Base-by-base conservation (phyloP, 345 rosid species). In the Gossypium raimondii region DNA sequence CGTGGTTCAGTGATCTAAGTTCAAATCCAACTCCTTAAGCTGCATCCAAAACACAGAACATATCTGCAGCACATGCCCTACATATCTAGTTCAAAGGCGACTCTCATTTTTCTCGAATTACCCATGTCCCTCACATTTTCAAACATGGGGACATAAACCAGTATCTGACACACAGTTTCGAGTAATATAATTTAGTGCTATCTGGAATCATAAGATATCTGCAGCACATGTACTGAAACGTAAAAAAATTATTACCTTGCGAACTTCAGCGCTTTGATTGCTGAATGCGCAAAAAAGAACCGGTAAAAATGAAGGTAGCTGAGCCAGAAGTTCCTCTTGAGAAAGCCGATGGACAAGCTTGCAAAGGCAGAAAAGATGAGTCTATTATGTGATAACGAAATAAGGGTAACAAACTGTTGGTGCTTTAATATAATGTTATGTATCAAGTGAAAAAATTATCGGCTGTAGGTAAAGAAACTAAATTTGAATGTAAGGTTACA, bases 241-340 rank as follows among this genome's bases (percentile, higher is more conserved):
- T 20, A 41, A 11, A 67, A 3, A 10, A 4, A 41, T 43, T 4
- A 5, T 73, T 81, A 86, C 92, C 92, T 88, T 88, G 69, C 92
- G 89, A 73, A 88, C 85, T 67, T 84, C 89, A 43, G 87, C 84
- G 80, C 86, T 85, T 78, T 75, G 90, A 78, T 88, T 88, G 66
- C 87, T 86, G 76, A 88, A 88, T 71, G 89, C 90, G 74, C 85
- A 86, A 74, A 86, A 85, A 55, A 88, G 85, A n/a, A 82, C 82
- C 3, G 90, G 92, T 73, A 87, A 69, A 80, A 88, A 85, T 45
- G 89, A 87, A 47, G 89, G 87, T 34, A 88, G 78, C 79, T 88
- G 85, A 45, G 77, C 83, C 85, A 82, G 85, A 73, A 88, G 76
- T 67, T 88, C 90, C 80, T 80, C 92, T 71, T 84, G 84, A 4